Conservation (phyloP, 78 protist species). For the Trichosphaerium sp. region DNA sequence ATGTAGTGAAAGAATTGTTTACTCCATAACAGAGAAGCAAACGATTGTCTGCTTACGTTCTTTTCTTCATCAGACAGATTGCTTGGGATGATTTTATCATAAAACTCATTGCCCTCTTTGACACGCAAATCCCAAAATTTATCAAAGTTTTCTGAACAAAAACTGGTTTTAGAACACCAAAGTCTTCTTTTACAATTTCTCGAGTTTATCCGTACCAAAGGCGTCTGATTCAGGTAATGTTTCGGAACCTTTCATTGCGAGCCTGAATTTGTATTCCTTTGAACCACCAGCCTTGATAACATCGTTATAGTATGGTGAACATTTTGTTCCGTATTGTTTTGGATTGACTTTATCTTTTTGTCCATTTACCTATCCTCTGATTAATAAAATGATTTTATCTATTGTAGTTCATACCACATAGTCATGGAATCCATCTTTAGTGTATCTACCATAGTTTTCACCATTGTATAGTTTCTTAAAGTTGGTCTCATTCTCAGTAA, state of each 20-base stretch:
- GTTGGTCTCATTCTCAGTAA: slow-evolving; percentile 68
- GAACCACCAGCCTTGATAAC: too few relatives aligned
- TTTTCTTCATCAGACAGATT: slow-evolving; percentile 5
- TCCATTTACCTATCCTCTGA: slow-evolving; percentile 17
- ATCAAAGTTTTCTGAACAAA: not conserved
- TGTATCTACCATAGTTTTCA: slow-evolving; percentile 10
- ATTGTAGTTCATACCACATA: too few relatives aligned
- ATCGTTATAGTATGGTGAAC: slow-evolving; percentile 13
- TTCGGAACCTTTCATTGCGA: too few relatives aligned
- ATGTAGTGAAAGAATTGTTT: slow-evolving; percentile 64
- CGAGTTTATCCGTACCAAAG: too few relatives aligned
- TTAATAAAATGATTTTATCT: too few relatives aligned
- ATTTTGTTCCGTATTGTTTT: slow-evolving; percentile 29
- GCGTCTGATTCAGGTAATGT: too few relatives aligned
- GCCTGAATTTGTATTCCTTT: too few relatives aligned
- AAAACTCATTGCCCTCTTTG: slow-evolving; percentile 44
- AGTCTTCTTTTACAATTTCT: too few relatives aligned
- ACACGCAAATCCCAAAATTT: slow-evolving; percentile 1
- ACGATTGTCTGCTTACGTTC: slow-evolving; percentile 31
- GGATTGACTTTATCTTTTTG: slow-evolving; percentile 29
- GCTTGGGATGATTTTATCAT: not conserved
- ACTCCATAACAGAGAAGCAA: slow-evolving; percentile 63
- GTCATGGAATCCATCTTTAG: slow-evolving; percentile 56
- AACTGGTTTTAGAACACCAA: not conserved
- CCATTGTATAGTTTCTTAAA: slow-evolving; percentile 11